Conservation (phyloP, 495 filamentous ascomycete genomes). For the Hypoxylon lienhwacheense region DNA sequence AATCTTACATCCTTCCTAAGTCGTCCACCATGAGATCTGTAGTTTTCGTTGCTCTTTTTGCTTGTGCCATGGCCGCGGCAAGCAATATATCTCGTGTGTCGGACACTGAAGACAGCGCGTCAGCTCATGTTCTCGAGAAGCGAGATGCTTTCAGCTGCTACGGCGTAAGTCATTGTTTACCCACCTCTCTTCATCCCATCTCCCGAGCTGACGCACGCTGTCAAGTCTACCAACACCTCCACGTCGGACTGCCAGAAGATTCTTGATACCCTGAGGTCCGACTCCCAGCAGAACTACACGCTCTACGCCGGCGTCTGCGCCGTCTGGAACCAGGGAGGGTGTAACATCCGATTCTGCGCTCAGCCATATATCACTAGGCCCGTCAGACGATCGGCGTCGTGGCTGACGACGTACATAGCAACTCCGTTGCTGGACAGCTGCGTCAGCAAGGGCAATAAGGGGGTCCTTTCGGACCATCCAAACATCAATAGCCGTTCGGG, state of each 20-base stretch:
- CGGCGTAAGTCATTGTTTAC: constrained; percentile 23
- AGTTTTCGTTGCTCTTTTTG: constrained; percentile 2
- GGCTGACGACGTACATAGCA: constrained; percentile 32
- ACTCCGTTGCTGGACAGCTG: constrained; percentile 29
- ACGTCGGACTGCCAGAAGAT: constrained; percentile 31
- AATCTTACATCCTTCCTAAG: not conserved
- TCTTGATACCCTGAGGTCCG: constrained; percentile 27
- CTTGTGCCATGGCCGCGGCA: not conserved
- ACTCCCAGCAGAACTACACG: constrained; percentile 24
- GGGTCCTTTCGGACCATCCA: constrained; percentile 28
- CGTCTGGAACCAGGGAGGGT: constrained; percentile 34
- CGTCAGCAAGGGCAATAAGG: constrained; percentile 25
- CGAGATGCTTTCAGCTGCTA: constrained; percentile 39
- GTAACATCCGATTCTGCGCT: constrained; percentile 37
- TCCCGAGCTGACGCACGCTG: not conserved
- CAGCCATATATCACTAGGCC: constrained; percentile 33
- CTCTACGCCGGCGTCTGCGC: constrained; percentile 35
- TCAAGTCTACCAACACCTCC: constrained; percentile 23
- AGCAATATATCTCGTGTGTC: not conserved
- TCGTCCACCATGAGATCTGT: constrained; percentile 21
- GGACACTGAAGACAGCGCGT: not conserved
- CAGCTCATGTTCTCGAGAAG: constrained; percentile 18
- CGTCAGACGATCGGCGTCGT: constrained; percentile 33
- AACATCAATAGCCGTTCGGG: constrained; percentile 37
- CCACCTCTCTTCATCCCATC: not conserved